Conservation (phyloP, 176 grass and related monocot species). For the Leersia perrieri region DNA sequence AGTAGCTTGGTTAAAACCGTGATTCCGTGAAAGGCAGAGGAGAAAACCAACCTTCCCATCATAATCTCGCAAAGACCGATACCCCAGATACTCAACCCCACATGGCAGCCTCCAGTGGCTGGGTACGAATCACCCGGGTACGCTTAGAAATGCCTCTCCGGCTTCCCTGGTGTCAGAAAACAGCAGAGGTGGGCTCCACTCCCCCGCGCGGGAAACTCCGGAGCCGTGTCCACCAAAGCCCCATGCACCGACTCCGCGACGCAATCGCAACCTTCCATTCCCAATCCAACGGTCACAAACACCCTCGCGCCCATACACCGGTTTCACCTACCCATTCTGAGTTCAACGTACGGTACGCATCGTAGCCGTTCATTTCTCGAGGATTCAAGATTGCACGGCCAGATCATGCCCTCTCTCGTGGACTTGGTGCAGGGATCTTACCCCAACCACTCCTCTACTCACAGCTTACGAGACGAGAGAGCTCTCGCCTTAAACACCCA, state of each 20-base stretch:
- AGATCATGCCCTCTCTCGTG: rapidly evolving
- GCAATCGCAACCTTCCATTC: background rate
- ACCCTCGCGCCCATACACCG: background rate
- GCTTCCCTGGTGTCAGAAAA: conserved; percentile 23
- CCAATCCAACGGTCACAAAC: background rate
- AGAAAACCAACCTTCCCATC: background rate
- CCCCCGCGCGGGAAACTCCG: conserved; percentile 8
- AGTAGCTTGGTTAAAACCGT: background rate
- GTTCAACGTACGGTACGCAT: background rate
- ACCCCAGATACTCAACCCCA: background rate
- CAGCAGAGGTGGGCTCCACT: background rate
- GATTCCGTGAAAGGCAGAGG: background rate
- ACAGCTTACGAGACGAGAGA: background rate
- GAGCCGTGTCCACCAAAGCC: conserved; percentile 3
- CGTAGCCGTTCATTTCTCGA: rapidly evolving
- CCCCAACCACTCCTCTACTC: background rate
- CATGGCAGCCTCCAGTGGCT: background rate
- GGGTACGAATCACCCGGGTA: background rate
- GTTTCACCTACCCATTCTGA: rapidly evolving
- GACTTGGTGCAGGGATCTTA: background rate
- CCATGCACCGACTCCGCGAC: background rate
- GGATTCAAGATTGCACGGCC: background rate
- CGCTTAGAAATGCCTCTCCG: background rate
- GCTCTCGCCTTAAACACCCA: background rate
- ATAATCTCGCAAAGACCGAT: background rate